A percentile compares a stretch with the other conserved stretches of the same genome.
Evolutionary conservation across 2,329 filamentous ascomycete species (phyloP).

Genomic region (Beauveria brongniartii): DNA sequence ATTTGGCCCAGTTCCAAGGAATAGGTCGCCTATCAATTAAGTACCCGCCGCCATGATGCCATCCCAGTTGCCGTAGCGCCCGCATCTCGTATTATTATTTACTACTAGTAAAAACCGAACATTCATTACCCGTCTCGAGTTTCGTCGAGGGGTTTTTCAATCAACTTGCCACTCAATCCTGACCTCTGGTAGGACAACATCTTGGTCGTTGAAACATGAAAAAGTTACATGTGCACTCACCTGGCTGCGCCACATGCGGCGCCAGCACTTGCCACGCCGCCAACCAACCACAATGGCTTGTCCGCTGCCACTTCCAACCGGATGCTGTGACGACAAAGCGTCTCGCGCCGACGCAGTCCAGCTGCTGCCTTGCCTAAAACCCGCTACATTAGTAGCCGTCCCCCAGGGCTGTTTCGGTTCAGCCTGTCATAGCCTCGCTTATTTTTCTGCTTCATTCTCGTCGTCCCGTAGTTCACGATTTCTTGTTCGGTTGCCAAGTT

Average conservation of each 20-base stretch:
- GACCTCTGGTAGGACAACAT: too few species aligned
- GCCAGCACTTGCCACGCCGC: conserved; percentile 2
- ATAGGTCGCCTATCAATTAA: too few species aligned
- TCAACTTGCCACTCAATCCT: too few species aligned
- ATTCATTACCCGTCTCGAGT: too few species aligned
- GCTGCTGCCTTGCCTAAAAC: conserved; percentile 4
- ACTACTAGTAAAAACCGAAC: too few species aligned
- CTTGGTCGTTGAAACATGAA: too few species aligned
- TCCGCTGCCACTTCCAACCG: neutral
- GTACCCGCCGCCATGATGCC: too few species aligned
- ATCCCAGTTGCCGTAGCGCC: too few species aligned
- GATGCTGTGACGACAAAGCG: neutral
- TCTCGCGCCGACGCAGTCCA: conserved; percentile 1
- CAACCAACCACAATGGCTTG: neutral
- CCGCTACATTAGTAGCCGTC: neutral
- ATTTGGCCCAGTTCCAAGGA: too few species aligned
- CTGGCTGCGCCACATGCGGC: conserved; percentile 5
- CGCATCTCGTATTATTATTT: too few species aligned
- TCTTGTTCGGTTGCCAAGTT: neutral
- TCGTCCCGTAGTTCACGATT: neutral
- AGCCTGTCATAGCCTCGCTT: neutral
- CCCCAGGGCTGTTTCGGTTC: neutral
- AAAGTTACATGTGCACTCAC: neutral
- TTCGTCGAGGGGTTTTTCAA: too few species aligned
- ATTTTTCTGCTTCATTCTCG: neutral